Conservation (phyloP, 2,329 filamentous ascomycete species). For the Salinomyces thailandicus region DNA sequence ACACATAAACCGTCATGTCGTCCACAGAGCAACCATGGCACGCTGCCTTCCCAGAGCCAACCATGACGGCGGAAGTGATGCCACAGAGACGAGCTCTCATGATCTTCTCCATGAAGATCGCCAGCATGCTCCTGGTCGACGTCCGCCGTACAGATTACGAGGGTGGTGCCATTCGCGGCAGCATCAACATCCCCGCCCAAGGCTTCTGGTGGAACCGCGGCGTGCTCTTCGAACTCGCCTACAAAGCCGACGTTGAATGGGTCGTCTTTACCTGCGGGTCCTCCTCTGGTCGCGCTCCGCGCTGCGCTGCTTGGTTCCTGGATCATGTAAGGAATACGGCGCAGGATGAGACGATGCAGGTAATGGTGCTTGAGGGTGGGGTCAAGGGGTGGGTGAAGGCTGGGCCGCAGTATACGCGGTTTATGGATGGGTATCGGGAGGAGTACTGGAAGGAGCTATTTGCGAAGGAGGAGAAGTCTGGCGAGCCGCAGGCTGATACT, state of each 20-base stretch:
- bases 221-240: constrained; percentile 35
- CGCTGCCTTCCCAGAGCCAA: constrained; percentile 33
- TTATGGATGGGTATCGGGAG: constrained; percentile 32
- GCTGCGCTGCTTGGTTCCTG: constrained; percentile 29
- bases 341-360: constrained; percentile 30
- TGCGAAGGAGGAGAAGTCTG: constrained; percentile 17
- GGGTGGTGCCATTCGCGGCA: constrained; percentile 35
- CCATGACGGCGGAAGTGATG: constrained; percentile 28
- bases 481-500: constrained; percentile 7
- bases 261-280: constrained; percentile 39
- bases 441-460: constrained; percentile 34
- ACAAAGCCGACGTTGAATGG: constrained; percentile 34
- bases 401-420: constrained; percentile 27
- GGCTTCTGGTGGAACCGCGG: constrained; percentile 37
- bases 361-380: constrained; percentile 33
- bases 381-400: constrained; percentile 38
- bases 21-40: constrained; percentile 27
- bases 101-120: constrained; percentile 26
- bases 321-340: constrained; percentile 24
- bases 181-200: constrained; percentile 39
- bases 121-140: constrained; percentile 33
- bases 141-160: constrained; percentile 39
- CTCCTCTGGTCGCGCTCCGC: constrained; percentile 22
- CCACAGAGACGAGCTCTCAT: constrained; percentile 28
- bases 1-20: background rate